Base-by-base conservation (phyloP, 2,329 filamentous ascomycete species). In the Xylaria digitata region DNA sequence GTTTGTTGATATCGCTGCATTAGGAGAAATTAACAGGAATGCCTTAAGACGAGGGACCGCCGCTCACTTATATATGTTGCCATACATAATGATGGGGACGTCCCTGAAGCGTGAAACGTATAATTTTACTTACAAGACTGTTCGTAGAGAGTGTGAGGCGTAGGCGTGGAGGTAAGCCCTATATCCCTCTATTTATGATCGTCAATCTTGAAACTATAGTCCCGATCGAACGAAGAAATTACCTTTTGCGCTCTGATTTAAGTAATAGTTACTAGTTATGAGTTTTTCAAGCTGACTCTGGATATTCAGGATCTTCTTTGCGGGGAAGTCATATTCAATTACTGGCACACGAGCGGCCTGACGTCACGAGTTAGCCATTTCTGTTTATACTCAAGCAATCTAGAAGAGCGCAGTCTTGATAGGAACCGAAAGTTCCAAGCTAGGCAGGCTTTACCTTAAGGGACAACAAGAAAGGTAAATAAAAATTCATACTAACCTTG, bases 101-200 rank as follows among this genome's bases (percentile, higher is more conserved):
- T 52, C 53, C 34, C 4, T 7, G 23, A 17, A 21, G 17, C 5
- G 40, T 43, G 37, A 65, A 59, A 50, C 49, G 19, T 96, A 83
- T 77, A 93, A 92, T 78, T 93, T 85, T 60, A 96, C 89, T 78
- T 95, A 92, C 77, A 95, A 97, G 43, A 96, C 90, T n/a, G 89
- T 91, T 32, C 93, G 88, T 15, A 68, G 66, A 96, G 83, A 72
- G 87, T 90, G 81, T 95, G 96, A 65, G 23, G 95, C 94, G 77
- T 99, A 99, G 0, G 96, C 95, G 79, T 98, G 94, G 26, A 99
- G 86, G 79, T 99, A 99, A 21, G 92, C 93, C 67, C 92, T 88
- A 83, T 67, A 70, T 30, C 65, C 67, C 43, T 67, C 66, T 68
- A 11, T 19, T 34, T 54, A 43, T 30, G 2, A 45, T 5, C 19